Base-by-base conservation (phyloP, 1,139 yeast species). In the Geotrichum macrosporum region DNA sequence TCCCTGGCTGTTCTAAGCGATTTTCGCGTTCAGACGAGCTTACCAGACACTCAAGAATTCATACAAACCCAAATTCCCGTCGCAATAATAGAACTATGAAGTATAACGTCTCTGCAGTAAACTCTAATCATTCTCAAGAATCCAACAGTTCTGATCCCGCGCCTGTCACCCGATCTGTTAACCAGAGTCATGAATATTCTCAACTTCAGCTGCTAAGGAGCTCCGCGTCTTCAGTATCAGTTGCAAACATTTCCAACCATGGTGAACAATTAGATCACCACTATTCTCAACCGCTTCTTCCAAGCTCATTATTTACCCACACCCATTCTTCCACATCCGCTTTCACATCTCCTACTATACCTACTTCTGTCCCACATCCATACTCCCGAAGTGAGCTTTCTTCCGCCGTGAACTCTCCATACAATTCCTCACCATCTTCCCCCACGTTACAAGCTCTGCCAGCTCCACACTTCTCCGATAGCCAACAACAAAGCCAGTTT, bases 1-100 rank as follows among this genome's bases (percentile, higher is more conserved):
- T 77, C 58, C 94, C 94, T 0, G 94, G 94, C 1, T 89, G 97
- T 66, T 71, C 77, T 50, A 89, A 89, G 66, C 77, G 84, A 51
- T 89, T 89, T 61, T 80, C 92, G 46, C 73, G 97, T 50, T 79
- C 88, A 41, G 97, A 89, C 65, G 97, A 89, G 67, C 72, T 89
- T 52, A 89, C 96, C 27, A 74, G 97, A 57, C 97, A 89, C 65
- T 73, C 84, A 40, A 73, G 96, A 54, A 89, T 88, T 48, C 97
- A 89, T 64, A 79, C 84, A 18, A 84, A 85, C 61, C 92, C 92
- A 20, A 80, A 74, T 67, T 75, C 77, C 36, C 72, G 89, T 53
- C 71, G 86, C 54, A 72, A 74, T 62, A 68, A 62, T 51, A 58
- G 63, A 44, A 49, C 53, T 19, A 48, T 50, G 50, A 56, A 48